These are phyloP conservation scores for Favolaschia claudopus DNA, from an alignment of 768 basidiomycete genomes.

Conservation along the genomic window DNA sequence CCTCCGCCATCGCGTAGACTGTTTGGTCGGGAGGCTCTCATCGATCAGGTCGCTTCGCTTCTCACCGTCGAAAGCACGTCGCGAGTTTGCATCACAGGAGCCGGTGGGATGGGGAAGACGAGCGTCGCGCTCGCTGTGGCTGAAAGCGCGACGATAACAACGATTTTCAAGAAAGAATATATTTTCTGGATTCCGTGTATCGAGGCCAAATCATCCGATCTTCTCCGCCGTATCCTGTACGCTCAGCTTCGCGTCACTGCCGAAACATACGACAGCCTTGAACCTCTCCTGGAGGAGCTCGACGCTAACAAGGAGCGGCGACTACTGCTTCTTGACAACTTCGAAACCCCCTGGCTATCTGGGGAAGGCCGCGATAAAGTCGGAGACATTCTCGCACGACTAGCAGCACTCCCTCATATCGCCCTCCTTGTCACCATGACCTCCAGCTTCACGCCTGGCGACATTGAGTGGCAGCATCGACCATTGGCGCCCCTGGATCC, in stretches of 20 bases:
- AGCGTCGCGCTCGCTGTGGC: too few relatives aligned
- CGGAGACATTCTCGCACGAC: slow-evolving; percentile 30
- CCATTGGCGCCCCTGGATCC: slow-evolving; percentile 25
- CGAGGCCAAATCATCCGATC: slow-evolving; percentile 32
- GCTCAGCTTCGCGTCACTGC: slow-evolving; percentile 31
- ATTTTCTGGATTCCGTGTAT: slow-evolving; percentile 45
- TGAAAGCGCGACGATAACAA: slow-evolving; percentile 30
- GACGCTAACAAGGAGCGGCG: slow-evolving; percentile 29
- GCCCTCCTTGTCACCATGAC: slow-evolving; percentile 46
- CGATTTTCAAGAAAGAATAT: slow-evolving; percentile 28
- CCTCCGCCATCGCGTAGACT: slow-evolving; percentile 14
- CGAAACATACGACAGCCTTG: slow-evolving; percentile 27
- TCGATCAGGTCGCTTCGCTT: slow-evolving; percentile 11
- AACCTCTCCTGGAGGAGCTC: slow-evolving; percentile 32
- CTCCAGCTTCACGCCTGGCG: slow-evolving; percentile 32
- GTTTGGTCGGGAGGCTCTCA: slow-evolving; percentile 20
- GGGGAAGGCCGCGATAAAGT: slow-evolving; percentile 33
- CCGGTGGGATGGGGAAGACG: too few relatives aligned
- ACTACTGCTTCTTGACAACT: slow-evolving; percentile 47
- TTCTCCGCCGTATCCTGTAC: slow-evolving; percentile 34
- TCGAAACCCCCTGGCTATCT: slow-evolving; percentile 46
- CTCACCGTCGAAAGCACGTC: neutral
- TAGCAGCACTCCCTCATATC: slow-evolving; percentile 35
- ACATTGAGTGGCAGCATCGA: slow-evolving; percentile 33
- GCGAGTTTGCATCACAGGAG: too few relatives aligned